These are phyloP conservation scores for Aspergillus haitiensis DNA, from an alignment of 495 filamentous ascomycete species.

Conservation along the genomic window DNA sequence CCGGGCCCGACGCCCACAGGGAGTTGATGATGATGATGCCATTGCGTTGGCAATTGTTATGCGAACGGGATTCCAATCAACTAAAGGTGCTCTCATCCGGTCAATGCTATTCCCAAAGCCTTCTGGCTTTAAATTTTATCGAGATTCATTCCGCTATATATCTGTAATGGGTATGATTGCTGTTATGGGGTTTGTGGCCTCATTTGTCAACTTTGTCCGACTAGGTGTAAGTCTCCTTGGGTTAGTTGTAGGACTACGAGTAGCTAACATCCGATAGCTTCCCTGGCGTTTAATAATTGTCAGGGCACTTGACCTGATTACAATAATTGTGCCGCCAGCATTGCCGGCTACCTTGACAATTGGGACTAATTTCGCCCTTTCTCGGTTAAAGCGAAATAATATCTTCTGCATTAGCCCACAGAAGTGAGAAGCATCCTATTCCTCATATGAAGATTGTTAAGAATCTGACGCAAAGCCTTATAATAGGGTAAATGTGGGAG, in stretches of 20 bases:
- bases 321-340: slow-evolving; percentile 95
- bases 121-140: slow-evolving; percentile 96
- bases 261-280: slow-evolving; percentile 47
- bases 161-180: slow-evolving; percentile 95
- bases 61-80: slow-evolving; percentile 94
- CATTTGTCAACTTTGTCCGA: slow-evolving; percentile 88
- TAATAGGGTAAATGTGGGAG: slow-evolving; percentile 82
- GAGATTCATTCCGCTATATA: slow-evolving; percentile 97
- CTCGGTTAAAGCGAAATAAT: slow-evolving; percentile 76
- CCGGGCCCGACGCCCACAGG: slow-evolving; percentile 81
- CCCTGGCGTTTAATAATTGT: slow-evolving; percentile 88
- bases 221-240: slow-evolving; percentile 55
- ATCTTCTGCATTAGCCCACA: slow-evolving; percentile 99
- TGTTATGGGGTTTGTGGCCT: slow-evolving; percentile 80
- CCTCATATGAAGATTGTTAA: not conserved
- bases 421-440: slow-evolving; percentile 41
- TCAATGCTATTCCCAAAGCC: slow-evolving; percentile 99
- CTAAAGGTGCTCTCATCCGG: slow-evolving; percentile 91
- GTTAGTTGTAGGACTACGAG: not conserved
- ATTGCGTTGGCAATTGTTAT: slow-evolving; percentile 90
- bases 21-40: slow-evolving; percentile 81
- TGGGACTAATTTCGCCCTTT: slow-evolving; percentile 91
- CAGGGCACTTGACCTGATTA: slow-evolving; percentile 91
- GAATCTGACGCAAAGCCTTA: slow-evolving; percentile 11
- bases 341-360: slow-evolving; percentile 96